Conservation (phyloP, 768 basidiomycete genomes). For the Russula brevipes region DNA sequence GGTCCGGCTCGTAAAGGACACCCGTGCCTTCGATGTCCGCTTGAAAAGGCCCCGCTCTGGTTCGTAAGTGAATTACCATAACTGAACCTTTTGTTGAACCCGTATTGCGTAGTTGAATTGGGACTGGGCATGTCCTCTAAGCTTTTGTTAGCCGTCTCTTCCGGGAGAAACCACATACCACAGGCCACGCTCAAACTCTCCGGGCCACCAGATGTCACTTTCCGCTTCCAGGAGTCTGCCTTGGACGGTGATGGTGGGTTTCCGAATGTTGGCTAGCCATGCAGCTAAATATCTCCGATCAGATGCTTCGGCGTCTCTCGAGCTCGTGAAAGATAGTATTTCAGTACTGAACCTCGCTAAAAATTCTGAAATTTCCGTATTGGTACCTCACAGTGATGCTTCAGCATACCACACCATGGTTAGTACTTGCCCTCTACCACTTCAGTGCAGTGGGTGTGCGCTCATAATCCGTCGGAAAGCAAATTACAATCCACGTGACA, state of each 20-base stretch:
- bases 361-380: slow-evolving; percentile 43
- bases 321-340: slow-evolving; percentile 42
- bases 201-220: slow-evolving; percentile 51
- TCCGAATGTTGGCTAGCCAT: not conserved
- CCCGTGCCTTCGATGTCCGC: slow-evolving; percentile 55
- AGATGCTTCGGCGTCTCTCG: slow-evolving; percentile 28
- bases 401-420: slow-evolving; percentile 60
- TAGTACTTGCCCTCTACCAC: slow-evolving; percentile 26
- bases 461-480: slow-evolving; percentile 38
- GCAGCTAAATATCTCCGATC: slow-evolving; percentile 6
- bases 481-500: slow-evolving; percentile 61
- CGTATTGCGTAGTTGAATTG: slow-evolving; percentile 38
- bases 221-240: slow-evolving; percentile 39
- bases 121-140: slow-evolving; percentile 56
- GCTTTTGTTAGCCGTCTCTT: slow-evolving; percentile 52
- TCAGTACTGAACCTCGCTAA: slow-evolving; percentile 45
- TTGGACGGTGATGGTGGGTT: slow-evolving; percentile 36
- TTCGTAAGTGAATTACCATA: slow-evolving; percentile 21
- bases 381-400: slow-evolving; percentile 62
- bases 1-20: slow-evolving; percentile 60
- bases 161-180: slow-evolving; percentile 63
- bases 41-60: slow-evolving; percentile 50
- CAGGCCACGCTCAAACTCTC: slow-evolving; percentile 50
- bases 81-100: slow-evolving; percentile 12
- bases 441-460: too few species aligned